Base-by-base conservation (phyloP, 257 asterid genomes). In the Avicennia marina region DNA sequence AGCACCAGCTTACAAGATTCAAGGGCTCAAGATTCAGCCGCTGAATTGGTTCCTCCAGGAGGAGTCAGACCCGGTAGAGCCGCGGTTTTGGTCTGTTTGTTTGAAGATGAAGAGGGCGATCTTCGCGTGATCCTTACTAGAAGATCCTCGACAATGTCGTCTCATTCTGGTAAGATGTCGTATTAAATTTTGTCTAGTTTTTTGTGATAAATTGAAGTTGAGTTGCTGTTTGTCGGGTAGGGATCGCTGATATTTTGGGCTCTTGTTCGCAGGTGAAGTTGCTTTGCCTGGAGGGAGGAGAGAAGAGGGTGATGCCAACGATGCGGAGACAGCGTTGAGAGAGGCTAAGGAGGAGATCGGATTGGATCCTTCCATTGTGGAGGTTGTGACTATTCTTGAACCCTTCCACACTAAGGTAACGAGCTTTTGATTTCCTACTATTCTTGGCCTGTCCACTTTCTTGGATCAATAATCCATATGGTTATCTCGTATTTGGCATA, bases 231-330 rank as follows among this genome's bases (percentile, higher is more conserved):
- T n/a, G n/a, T n/a, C n/a, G n/a, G n/a, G n/a, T n/a, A n/a, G n/a
- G n/a, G n/a, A n/a, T n/a, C n/a, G n/a, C n/a, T n/a, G n/a, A n/a
- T n/a, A n/a, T n/a, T n/a, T n/a, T n/a, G n/a, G n/a, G n/a, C n/a
- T n/a, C n/a, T n/a, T n/a, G n/a, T n/a, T n/a, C n/a, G n/a, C 53
- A 87, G 98, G 96, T 22, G 98, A 86, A 78, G 95, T 89, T 67
- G 73, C 95, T 44, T 73, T 89, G 72, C 97, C 97, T 0, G 95
- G 95, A 13, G 97, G 97, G 43, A 84, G 77, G 68, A 71, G 75
- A 36, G 95, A 86, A 9, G 87, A 78, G 21, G 54, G 68, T 2
- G 97, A 89, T 73, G 74, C 32, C 4, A 56, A 59, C 68, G 79
- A 81, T 40, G 59, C 36, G 0, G 95, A 78, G 19, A 90, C 94